phyloP scores from a whole-genome alignment of 176 grass and related monocot genomes.

The Carex cristatella region DNA sequence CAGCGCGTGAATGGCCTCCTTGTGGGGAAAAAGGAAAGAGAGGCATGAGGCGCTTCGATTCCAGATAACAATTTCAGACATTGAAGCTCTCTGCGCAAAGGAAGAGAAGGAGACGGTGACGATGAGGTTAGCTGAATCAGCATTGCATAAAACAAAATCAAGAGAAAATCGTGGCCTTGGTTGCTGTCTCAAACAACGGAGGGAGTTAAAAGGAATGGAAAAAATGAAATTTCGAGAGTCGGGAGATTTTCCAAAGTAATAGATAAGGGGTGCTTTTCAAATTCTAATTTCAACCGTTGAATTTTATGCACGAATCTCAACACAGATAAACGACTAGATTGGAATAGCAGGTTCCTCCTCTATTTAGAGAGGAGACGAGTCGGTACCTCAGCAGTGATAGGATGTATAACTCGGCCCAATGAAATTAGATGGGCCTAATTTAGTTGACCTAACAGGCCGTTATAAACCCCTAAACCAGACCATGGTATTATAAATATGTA shows the following conservation, averaged over 20 bases:
- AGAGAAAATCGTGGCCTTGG: not conserved
- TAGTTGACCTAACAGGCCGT: not conserved
- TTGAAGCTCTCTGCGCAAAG: not conserved
- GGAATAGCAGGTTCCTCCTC: no score
- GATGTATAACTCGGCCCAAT: not conserved
- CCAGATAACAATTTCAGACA: not conserved
- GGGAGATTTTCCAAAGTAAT: not conserved
- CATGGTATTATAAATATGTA: not conserved
- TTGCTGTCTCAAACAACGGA: not conserved
- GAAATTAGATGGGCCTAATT: not conserved
- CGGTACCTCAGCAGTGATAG: not conserved
- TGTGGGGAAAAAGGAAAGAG: not conserved
- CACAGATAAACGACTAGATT: no score
- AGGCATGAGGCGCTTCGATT: not conserved
- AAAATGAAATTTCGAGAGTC: not conserved
- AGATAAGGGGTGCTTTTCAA: not conserved
- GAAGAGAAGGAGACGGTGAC: not conserved
- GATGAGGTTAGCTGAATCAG: slow-evolving; percentile 13
- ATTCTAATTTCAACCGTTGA: no score
- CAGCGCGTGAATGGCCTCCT: not conserved
- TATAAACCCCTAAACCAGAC: slow-evolving; percentile 4
- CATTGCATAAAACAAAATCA: slow-evolving; percentile 3
- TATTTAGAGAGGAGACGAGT: no score
- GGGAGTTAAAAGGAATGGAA: not conserved
- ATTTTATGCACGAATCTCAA: no score